Evolutionary conservation across 805 yeast genomes (phyloP).

Genomic region (Ogataea haglerorum): DNA sequence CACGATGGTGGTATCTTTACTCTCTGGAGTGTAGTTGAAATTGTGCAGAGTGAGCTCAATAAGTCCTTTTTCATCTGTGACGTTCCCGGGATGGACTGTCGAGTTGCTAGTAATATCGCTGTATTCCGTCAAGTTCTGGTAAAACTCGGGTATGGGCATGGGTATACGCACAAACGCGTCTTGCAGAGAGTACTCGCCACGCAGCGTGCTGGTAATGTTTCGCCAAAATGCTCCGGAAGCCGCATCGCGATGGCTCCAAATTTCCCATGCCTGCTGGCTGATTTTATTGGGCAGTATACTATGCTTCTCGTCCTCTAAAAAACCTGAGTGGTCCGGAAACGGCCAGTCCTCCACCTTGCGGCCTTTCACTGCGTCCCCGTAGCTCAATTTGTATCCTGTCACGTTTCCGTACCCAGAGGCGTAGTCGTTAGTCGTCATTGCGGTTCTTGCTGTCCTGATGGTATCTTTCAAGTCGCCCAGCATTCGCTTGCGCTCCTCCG

Average conservation of each 20-base stretch:
- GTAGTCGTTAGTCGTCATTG: constrained; percentile 42
- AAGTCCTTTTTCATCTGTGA: constrained; percentile 27
- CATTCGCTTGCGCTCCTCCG: constrained; percentile 22
- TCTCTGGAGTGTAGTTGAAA: constrained; percentile 8
- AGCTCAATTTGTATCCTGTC: constrained; percentile 69
- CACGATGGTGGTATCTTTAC: constrained; percentile 33
- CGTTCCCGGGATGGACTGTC: constrained; percentile 20
- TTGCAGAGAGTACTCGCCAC: constrained; percentile 38
- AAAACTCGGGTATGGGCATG: constrained; percentile 32
- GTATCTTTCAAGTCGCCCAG: constrained; percentile 37
- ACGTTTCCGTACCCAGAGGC: constrained; percentile 60
- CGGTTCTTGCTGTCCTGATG: constrained; percentile 29
- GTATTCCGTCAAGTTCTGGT: constrained; percentile 23
- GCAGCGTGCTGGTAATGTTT: constrained; percentile 47
- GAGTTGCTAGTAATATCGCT: constrained; percentile 9
- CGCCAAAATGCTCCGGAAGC: constrained; percentile 25
- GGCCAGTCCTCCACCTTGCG: constrained; percentile 56
- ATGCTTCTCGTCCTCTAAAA: constrained; percentile 47
- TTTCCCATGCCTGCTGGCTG: constrained; percentile 41
- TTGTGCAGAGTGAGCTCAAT: constrained; percentile 21
- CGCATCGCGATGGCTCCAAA: constrained; percentile 45
- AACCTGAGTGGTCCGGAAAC: constrained; percentile 36
- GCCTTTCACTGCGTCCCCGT: constrained; percentile 50
- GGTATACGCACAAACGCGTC: constrained; percentile 22
- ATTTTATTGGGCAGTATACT: constrained; percentile 61